Conservation (phyloP, 805 yeast genomes). For the Scheffersomyces amazonensis region DNA sequence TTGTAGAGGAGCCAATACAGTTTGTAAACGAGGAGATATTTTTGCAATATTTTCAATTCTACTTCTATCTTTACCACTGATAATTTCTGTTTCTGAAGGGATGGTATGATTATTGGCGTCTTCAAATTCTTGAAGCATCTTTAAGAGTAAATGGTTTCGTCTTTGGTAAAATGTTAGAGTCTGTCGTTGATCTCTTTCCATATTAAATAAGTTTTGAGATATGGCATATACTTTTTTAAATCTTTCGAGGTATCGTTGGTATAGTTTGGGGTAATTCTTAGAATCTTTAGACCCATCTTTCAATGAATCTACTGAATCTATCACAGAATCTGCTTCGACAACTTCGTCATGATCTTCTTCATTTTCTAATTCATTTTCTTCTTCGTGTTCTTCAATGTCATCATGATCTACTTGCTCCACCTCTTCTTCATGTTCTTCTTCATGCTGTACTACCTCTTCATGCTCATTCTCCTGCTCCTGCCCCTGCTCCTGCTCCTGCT, state of each 20-base stretch:
- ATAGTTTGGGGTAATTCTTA: slow-evolving; percentile 22
- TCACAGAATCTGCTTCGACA: background rate
- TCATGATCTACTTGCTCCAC: too few relatives aligned
- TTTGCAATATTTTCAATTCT: slow-evolving; percentile 21
- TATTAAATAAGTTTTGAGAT: slow-evolving; percentile 24
- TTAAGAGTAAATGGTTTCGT: slow-evolving; percentile 35
- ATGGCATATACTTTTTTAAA: slow-evolving; percentile 19
- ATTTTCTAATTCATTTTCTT: slow-evolving; percentile 3
- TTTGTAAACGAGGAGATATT: slow-evolving; percentile 18
- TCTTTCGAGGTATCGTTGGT: slow-evolving; percentile 23
- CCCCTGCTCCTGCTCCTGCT: background rate
- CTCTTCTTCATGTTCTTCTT: too few relatives aligned
- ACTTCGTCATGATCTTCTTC: slow-evolving; percentile 7
- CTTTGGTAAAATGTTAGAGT: slow-evolving; percentile 31
- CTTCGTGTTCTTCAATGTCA: background rate
- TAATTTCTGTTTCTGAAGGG: background rate
- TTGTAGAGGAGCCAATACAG: slow-evolving; percentile 13
- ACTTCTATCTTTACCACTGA: slow-evolving; percentile 7
- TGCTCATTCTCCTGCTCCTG: too few relatives aligned
- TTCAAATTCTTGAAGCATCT: slow-evolving; percentile 16
- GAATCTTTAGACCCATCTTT: slow-evolving; percentile 1
- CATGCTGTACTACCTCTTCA: too few relatives aligned
- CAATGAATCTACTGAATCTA: background rate
- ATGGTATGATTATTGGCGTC: background rate
- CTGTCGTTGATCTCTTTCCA: slow-evolving; percentile 34